Evolutionary conservation across 768 basidiomycete species (phyloP).

Genomic region (Trametes punicea): DNA sequence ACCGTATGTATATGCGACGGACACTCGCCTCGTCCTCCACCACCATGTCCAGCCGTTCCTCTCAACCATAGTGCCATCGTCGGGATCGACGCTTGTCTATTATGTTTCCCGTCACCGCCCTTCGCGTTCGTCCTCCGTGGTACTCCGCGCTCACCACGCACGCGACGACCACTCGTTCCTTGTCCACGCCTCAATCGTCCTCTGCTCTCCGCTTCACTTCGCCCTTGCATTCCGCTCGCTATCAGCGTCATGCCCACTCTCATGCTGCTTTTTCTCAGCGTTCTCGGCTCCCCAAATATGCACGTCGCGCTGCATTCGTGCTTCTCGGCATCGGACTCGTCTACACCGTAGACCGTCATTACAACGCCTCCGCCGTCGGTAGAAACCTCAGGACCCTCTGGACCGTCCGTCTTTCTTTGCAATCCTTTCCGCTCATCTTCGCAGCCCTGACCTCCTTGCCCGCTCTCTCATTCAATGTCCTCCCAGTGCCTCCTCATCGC

Average conservation of each 20-base stretch:
- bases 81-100: too few species aligned
- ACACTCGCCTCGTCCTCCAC: not conserved
- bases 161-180: too few species aligned
- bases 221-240: not conserved
- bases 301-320: conserved; percentile 26
- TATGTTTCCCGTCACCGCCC: too few species aligned
- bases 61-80: too few species aligned
- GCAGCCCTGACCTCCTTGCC: not conserved
- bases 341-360: conserved; percentile 40
- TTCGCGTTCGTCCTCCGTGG: too few species aligned
- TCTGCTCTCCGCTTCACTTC: not conserved
- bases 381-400: conserved; percentile 49
- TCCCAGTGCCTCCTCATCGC: conserved; percentile 65
- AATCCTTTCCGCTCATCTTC: not conserved
- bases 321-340: conserved; percentile 30
- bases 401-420: conserved; percentile 36
- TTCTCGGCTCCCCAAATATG: conserved; percentile 18
- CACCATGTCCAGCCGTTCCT: not conserved
- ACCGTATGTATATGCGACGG: too few species aligned
- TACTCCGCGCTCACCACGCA: too few species aligned
- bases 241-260: not conserved
- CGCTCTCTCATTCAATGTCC: not conserved
- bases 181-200: not conserved
- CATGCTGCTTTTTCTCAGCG: not conserved
- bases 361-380: conserved; percentile 46